Conservation (phyloP, 176 grass and related monocot species). For the Rhynchospora pubera region DNA sequence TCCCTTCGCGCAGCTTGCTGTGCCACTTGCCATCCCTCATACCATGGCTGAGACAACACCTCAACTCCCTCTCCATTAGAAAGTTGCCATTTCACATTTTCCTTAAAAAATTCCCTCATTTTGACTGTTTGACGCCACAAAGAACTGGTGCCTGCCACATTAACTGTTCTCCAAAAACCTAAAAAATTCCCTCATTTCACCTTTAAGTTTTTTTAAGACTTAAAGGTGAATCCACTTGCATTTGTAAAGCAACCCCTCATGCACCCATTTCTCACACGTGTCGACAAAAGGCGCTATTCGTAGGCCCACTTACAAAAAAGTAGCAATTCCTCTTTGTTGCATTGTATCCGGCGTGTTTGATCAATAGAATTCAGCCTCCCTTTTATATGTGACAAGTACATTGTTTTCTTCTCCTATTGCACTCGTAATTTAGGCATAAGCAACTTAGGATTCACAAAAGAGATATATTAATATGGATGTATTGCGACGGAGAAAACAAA, state of each 20-base stretch:
- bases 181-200: no score
- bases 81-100: no score
- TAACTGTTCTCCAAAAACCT: no score
- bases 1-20: no score
- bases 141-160: no score
- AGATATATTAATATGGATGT: background rate
- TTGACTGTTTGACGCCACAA: no score
- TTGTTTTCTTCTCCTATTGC: background rate
- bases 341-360: background rate
- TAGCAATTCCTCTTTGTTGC: background rate
- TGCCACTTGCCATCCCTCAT: no score
- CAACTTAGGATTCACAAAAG: background rate
- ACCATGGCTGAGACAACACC: no score
- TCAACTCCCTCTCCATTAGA: no score
- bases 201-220: no score
- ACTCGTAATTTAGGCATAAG: background rate
- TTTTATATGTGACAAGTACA: background rate
- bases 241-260: background rate
- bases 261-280: slow-evolving; percentile 1
- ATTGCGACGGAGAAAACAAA: background rate
- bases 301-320: background rate
- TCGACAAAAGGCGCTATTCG: background rate
- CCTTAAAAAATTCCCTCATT: no score
- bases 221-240: background rate
- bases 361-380: background rate